Evolutionary conservation across 306 rosid genomes (phyloP).

Genomic region (Ceratonia siliqua): DNA sequence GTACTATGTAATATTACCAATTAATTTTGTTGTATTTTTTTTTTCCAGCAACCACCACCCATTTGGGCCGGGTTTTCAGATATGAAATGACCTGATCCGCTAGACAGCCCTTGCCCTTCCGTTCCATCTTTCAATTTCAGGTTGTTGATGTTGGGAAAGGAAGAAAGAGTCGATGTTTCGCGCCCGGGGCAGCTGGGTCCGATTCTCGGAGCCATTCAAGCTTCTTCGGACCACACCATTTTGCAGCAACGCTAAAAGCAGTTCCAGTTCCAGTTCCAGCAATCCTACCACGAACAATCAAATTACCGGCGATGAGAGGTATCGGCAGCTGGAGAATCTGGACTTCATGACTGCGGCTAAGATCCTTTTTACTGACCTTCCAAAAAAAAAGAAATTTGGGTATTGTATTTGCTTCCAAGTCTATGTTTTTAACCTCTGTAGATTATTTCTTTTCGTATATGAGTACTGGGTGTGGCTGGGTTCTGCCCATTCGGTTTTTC

Average conservation of each 20-base stretch:
- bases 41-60: too few species aligned
- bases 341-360: constrained; percentile 70
- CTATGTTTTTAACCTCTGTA: not conserved
- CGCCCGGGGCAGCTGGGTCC: constrained; percentile 46
- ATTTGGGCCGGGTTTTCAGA: not conserved
- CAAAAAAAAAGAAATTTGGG: constrained; percentile 78
- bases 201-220: constrained; percentile 41
- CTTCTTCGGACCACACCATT: constrained; percentile 36
- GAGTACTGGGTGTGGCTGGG: not conserved
- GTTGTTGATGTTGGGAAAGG: not conserved
- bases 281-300: not conserved
- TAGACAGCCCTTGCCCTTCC: too few species aligned
- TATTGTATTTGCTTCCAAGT: constrained; percentile 27
- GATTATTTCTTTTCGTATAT: not conserved
- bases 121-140: not conserved
- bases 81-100: not conserved
- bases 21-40: too few species aligned
- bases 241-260: constrained; percentile 32
- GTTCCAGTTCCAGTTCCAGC: constrained; percentile 23
- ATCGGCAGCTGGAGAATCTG: constrained; percentile 65
- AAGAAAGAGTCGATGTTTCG: constrained; percentile 45
- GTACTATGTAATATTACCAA: too few species aligned
- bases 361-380: constrained; percentile 74
- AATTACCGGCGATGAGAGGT: constrained; percentile 41
- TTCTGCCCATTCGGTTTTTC: not conserved